A percentile compares a stretch with the other conserved stretches of the same genome.
phyloP scores from a whole-genome alignment of 2,329 filamentous ascomycete species.

The Penicillium expansum region DNA sequence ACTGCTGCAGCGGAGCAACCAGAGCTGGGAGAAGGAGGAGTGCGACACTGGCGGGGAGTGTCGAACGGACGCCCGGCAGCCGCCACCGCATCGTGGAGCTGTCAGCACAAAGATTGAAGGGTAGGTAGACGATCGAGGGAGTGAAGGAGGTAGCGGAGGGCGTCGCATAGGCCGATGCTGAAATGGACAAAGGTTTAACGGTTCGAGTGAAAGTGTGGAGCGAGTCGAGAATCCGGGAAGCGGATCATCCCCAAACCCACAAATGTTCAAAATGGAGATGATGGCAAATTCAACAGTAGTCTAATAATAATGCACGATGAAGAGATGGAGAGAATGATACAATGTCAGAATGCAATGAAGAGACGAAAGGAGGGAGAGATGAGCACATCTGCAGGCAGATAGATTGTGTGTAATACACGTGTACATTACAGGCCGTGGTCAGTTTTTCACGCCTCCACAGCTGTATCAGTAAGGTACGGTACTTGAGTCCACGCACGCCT shows the following conservation, averaged over 20 bases:
- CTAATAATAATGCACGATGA: neutral
- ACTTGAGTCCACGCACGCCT: constrained; percentile 1
- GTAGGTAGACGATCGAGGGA: neutral
- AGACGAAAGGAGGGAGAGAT: neutral
- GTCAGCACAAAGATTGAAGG: constrained; percentile 32
- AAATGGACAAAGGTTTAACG: neutral
- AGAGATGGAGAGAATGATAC: neutral
- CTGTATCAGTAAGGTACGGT: neutral
- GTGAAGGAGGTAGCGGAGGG: neutral
- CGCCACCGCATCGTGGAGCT: constrained; percentile 60
- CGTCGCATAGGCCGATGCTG: constrained; percentile 10
- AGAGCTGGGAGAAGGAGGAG: constrained; percentile 59
- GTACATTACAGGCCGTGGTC: constrained; percentile 12
- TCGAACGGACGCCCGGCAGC: constrained; percentile 58
- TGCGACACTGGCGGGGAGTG: constrained; percentile 56
- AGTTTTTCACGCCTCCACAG: neutral
- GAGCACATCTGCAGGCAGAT: neutral
- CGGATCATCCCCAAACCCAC: constrained; percentile 24
- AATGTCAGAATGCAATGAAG: constrained; percentile 3
- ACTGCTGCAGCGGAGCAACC: constrained; percentile 65
- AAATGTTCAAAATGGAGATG: neutral
- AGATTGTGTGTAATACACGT: constrained; percentile 20
- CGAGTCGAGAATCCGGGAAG: constrained; percentile 22
- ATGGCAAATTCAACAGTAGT: neutral
- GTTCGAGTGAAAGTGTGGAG: constrained; percentile 16